Base-by-base conservation (phyloP, 805 yeast species). In the Yamadazyma insecticola region DNA sequence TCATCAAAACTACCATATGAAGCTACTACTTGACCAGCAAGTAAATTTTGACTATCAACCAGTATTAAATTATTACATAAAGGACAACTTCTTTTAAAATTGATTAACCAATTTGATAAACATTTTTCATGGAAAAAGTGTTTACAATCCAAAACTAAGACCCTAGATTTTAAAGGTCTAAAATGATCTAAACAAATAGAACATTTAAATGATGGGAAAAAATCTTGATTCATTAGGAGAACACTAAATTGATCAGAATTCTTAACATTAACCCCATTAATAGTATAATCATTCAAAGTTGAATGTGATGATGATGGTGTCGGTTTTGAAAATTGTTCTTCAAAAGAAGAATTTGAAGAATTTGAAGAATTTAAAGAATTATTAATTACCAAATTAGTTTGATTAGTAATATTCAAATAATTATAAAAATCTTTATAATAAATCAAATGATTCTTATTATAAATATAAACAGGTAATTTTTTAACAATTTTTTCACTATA, bases 81-180 rank as follows among this genome's bases (percentile, higher is more conserved):
- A 2, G 84, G 84, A 44, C 84, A 78, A 21, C 61, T 57, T 35
- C 74, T 61, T 31, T 69, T 62, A 43, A 75, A 72, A 38, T 63
- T 60, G 11, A 76, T 63, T 25, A 77, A 62, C 84, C 84, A 78
- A 36, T 73, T 74, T 15, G 76, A 59, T 29, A 78, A 66, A 47
- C 84, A 78, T 16, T 56, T 58, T 26, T 67, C 69, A 46, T 78
- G 84, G 53, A 67, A 78, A 39, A 76, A 73, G 49, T 78, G 84
- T 30, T 71, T 70, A 47, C 84, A 78, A 6, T 76, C 77, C 29
- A 78, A 57, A 14, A 67, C 58, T 55, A 76, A 59, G 13, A 78
- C 74, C 28, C 60, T 56, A 14, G 73, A 60, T 33, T 55, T 57
- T 19, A 74, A 64, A 11, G 70, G 67, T 8, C 57, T 52, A 43